phyloP scores from a whole-genome alignment of 2,329 filamentous ascomycete genomes.

The Graphilbum ipis-grandicollis region DNA sequence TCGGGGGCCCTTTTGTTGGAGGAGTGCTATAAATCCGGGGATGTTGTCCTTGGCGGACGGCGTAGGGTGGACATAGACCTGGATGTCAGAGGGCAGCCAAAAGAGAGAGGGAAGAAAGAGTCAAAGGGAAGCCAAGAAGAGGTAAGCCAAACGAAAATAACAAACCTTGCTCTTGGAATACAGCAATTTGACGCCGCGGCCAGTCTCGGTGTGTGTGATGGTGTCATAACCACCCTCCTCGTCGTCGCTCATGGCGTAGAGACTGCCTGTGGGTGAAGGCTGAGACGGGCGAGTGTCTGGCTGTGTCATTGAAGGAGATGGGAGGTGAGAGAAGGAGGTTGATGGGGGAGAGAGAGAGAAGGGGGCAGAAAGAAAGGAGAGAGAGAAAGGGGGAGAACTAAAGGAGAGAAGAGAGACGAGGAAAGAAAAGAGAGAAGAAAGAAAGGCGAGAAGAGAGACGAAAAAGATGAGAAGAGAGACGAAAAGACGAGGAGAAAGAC shows the following conservation, averaged over 20 bases:
- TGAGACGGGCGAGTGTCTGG: no score
- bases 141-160: conserved; percentile 1
- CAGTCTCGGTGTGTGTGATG: conserved; percentile 61
- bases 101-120: background rate
- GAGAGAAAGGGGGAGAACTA: no score
- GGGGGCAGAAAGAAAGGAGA: no score
- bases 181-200: conserved; percentile 77
- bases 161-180: conserved; percentile 90
- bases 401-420: no score
- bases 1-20: conserved; percentile 61
- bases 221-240: conserved; percentile 93
- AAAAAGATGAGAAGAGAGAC: no score
- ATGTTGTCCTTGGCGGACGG: conserved; percentile 93
- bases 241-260: conserved; percentile 92
- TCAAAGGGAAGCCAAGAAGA: no score
- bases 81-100: conserved; percentile 8
- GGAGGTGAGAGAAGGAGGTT: no score
- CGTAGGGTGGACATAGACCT: conserved; percentile 93
- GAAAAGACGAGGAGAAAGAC: no score
- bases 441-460: no score
- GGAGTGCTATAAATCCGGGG: conserved; percentile 74
- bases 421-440: no score
- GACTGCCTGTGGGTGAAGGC: conserved; percentile 72
- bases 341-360: no score
- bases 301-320: no score